Base-by-base conservation (phyloP, 2,329 filamentous ascomycete species). In the Knufia petricola region DNA sequence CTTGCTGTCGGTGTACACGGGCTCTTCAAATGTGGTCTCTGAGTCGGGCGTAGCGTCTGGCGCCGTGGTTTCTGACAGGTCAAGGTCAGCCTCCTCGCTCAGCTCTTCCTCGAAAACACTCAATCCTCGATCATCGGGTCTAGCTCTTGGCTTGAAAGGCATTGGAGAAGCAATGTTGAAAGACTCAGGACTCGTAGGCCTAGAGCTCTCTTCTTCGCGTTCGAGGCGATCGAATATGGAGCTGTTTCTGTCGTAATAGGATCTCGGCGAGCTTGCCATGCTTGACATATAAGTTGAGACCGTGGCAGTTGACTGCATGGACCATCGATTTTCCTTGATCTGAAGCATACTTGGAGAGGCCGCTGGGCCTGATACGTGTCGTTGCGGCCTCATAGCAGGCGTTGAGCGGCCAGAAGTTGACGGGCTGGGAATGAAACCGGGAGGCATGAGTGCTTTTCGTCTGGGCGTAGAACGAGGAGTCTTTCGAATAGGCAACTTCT, bases 131-230 rank as follows among this genome's bases (percentile, higher is more conserved):
- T 48, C 46, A 19, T 17, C 23, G 9, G 15, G 12, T 28, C 19
- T 31, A 12, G 31, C 38, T 13, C 23, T 12, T 19, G 19, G 37
- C 28, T 24, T 48, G 26, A 41, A 42, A 9, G 46, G 38, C 24
- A 41, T 31, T 3, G 38, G 37, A 4, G 46, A 42, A 21, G 46
- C 17, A 13, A 20, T 34, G n/a, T 4, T 19, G 19, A 51, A 48
- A 1, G 87, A 94, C 13, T 85, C 82, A 0, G 92, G 90, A 31
- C 89, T 95, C 1, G 80, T 83, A 1, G 89, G 86, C 41, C 82
- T 76, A 9, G 86, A 88, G 2, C 77, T 82, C 45, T 86, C 82
- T 39, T 69, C 71, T 48, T 74, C 75, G 54, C 73, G 75, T 55
- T 84, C 78, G 9, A 77, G 69, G 26, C 79, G 76, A 63, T 95